A percentile compares a stretch with the other conserved stretches of the same genome.
Conservation (phyloP, 495 filamentous ascomycete species). For the Penicillium paxilli region DNA sequence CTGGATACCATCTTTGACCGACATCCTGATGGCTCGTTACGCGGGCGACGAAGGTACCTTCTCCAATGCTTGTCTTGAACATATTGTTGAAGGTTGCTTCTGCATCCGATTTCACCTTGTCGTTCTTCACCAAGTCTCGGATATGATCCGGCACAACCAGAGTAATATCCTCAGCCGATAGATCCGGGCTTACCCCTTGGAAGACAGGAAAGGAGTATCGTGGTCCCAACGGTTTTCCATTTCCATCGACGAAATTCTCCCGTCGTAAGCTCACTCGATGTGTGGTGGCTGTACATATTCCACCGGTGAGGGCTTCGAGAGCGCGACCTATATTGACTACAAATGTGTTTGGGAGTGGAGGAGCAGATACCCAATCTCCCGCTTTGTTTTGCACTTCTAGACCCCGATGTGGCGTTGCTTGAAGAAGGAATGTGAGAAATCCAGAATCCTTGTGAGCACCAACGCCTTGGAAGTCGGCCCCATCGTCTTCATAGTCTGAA, state of each 20-base stretch:
- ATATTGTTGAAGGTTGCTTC: slow-evolving; percentile 44
- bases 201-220: slow-evolving; percentile 90
- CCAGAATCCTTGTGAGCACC: slow-evolving; percentile 95
- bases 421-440: slow-evolving; percentile 83
- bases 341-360: slow-evolving; percentile 53
- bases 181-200: slow-evolving; percentile 78
- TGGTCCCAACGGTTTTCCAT: slow-evolving; percentile 52
- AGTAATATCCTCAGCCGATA: slow-evolving; percentile 71
- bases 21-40: slow-evolving; percentile 90
- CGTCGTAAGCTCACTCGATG: slow-evolving; percentile 64
- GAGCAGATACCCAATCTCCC: slow-evolving; percentile 73
- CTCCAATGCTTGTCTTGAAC: slow-evolving; percentile 62
- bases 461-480: slow-evolving; percentile 56
- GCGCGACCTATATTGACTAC: slow-evolving; percentile 95
- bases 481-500: slow-evolving; percentile 18
- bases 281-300: slow-evolving; percentile 83
- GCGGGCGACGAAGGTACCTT: slow-evolving; percentile 80
- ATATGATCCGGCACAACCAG: slow-evolving; percentile 71
- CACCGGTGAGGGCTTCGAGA: slow-evolving; percentile 84
- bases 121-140: slow-evolving; percentile 40
- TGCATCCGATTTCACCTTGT: slow-evolving; percentile 43
- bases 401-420: slow-evolving; percentile 75
- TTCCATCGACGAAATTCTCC: slow-evolving; percentile 31
- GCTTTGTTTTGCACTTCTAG: slow-evolving; percentile 87
- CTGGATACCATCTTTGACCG: slow-evolving; percentile 77